Evolutionary conservation across 163 green algal genomes (phyloP).

Genomic region (Scenedesmus sp.): DNA sequence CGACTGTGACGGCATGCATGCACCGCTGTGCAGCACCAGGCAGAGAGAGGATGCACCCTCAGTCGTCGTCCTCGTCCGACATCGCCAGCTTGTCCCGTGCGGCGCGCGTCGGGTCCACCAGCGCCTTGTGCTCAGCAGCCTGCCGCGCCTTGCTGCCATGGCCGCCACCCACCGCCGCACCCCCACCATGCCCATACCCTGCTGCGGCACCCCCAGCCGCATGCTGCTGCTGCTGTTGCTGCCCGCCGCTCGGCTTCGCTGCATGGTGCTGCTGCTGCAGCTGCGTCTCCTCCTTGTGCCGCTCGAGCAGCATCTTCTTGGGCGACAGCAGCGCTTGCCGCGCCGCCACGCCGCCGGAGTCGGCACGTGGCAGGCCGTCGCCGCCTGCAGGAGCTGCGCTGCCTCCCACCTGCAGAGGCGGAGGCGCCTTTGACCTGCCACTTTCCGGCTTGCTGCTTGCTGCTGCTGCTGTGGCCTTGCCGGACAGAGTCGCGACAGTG

Average conservation of each 20-base stretch:
- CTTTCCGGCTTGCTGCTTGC: not conserved
- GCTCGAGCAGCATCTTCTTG: constrained; percentile 50
- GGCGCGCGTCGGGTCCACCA: constrained; percentile 22
- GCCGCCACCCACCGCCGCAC: not conserved
- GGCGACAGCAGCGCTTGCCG: constrained; percentile 11
- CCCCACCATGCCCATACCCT: not conserved
- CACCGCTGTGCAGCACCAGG: not conserved
- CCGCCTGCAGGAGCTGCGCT: not conserved
- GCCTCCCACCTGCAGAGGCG: constrained; percentile 11
- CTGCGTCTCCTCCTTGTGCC: constrained; percentile 39
- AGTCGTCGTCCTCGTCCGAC: constrained; percentile 52
- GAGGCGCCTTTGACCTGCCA: not conserved
- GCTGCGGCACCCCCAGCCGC: not conserved
- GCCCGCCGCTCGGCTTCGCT: not conserved
- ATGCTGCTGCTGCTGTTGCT: not conserved
- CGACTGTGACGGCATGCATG: not conserved
- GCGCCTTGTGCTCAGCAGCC: constrained; percentile 27
- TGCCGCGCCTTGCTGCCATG: not conserved
- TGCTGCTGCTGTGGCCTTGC: constrained; percentile 4
- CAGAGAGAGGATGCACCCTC: not conserved
- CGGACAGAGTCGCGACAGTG: constrained; percentile 9
- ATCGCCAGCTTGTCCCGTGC: constrained; percentile 1
- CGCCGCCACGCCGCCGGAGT: not conserved
- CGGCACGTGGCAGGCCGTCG: not conserved
- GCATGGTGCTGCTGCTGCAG: constrained; percentile 13